Conservation (phyloP, 768 basidiomycete species). For the Sarcomyxa edulis region DNA sequence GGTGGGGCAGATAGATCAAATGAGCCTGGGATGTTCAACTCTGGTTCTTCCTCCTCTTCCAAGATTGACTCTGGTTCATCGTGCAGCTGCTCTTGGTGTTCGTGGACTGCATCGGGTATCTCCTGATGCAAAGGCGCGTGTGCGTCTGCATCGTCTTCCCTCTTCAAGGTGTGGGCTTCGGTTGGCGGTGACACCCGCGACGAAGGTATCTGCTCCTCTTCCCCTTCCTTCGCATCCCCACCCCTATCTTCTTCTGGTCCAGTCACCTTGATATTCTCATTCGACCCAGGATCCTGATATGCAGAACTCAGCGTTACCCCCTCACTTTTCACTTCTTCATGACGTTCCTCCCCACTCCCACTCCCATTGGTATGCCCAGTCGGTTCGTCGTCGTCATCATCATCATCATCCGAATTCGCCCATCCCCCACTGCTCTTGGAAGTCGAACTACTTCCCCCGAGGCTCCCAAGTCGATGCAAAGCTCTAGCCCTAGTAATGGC, state of each 20-base stretch:
- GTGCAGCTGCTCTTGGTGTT: too few species aligned
- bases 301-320: too few species aligned
- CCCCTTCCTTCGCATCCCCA: conserved; percentile 11
- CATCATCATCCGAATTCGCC: conserved; percentile 22
- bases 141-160: conserved; percentile 3
- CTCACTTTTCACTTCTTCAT: too few species aligned
- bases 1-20: conserved; percentile 28
- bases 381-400: conserved; percentile 20
- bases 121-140: conserved; percentile 7
- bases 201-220: conserved; percentile 5
- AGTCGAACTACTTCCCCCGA: conserved; percentile 15
- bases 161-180: conserved; percentile 4
- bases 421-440: conserved; percentile 19
- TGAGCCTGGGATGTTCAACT: conserved; percentile 47
- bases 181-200: too few species aligned
- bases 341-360: background rate
- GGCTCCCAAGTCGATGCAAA: conserved; percentile 28
- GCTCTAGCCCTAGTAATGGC: conserved; percentile 56
- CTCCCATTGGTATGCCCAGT: background rate
- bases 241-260: conserved; percentile 22
- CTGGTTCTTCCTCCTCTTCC: conserved; percentile 20
- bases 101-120: too few species aligned
- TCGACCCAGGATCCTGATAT: conserved; percentile 36
- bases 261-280: conserved; percentile 35
- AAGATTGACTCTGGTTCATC: conserved; percentile 17